Evolutionary conservation across 441 rosid genomes (phyloP).

Genomic region (Breynia disticha): DNA sequence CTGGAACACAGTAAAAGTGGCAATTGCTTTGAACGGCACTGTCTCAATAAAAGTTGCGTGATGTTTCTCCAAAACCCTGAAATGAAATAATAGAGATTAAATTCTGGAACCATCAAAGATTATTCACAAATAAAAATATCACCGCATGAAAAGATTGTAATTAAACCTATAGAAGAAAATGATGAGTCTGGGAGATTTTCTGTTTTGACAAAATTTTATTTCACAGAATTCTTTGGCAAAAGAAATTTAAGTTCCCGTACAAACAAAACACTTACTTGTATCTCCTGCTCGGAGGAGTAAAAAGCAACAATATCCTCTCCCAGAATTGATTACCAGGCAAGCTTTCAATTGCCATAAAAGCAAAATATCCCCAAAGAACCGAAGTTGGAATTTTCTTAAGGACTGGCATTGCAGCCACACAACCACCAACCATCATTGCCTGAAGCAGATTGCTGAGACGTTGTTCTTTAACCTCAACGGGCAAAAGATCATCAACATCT

Average conservation of each 20-base stretch:
- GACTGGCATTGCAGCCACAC: constrained; percentile 75
- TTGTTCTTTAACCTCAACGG: constrained; percentile 71
- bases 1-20: constrained; percentile 58
- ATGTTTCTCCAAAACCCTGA: constrained; percentile 51
- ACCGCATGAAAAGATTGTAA: neutral
- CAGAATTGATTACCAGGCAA: constrained; percentile 79
- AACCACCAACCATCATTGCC: constrained; percentile 60
- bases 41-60: constrained; percentile 59
- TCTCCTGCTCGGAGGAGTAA: constrained; percentile 70
- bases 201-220: too few species aligned
- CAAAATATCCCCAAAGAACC: constrained; percentile 83
- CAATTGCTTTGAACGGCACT: constrained; percentile 61
- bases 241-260: too few species aligned
- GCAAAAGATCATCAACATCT: constrained; percentile 66
- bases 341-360: constrained; percentile 78
- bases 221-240: too few species aligned
- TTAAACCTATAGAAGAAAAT: too few species aligned
- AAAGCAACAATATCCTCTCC: constrained; percentile 71
- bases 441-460: constrained; percentile 72
- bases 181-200: too few species aligned
- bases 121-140: neutral
- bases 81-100: constrained; percentile 11
- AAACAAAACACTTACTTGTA: constrained; percentile 37
- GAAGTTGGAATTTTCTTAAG: constrained; percentile 69
- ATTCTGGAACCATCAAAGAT: neutral